A percentile compares a stretch with the other conserved stretches of the same genome.
These are phyloP conservation scores for Afroboletus lepidellus DNA, from an alignment of 1,284 basidiomycete species.

Conservation along the genomic window DNA sequence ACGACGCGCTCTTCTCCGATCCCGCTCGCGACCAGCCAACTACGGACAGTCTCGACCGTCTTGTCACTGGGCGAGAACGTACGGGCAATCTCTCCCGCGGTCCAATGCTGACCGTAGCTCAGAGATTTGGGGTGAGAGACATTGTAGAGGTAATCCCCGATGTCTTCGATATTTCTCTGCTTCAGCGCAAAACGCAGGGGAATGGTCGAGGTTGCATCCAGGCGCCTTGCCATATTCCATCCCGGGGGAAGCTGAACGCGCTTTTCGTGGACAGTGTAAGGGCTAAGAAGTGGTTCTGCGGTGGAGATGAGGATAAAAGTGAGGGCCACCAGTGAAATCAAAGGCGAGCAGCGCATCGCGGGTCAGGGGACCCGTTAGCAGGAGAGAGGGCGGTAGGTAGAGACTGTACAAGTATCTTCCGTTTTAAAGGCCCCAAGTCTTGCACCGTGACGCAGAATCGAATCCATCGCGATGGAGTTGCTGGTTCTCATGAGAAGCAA, in stretches of 20 bases:
- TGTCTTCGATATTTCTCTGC: constrained; percentile 40
- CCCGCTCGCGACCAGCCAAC: constrained; percentile 41
- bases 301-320: too few relatives aligned
- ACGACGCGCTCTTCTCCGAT: too few relatives aligned
- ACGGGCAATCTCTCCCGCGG: constrained; percentile 36
- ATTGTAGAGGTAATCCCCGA: constrained; percentile 41
- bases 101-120: constrained; percentile 50
- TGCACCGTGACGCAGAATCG: too few relatives aligned
- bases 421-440: too few relatives aligned
- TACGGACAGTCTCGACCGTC: constrained; percentile 37
- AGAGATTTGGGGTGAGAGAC: constrained; percentile 45
- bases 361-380: too few relatives aligned
- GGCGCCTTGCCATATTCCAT: constrained; percentile 35
- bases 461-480: too few relatives aligned
- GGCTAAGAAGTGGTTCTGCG: too few relatives aligned
- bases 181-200: constrained; percentile 44
- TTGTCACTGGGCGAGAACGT: constrained; percentile 43
- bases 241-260: constrained; percentile 35
- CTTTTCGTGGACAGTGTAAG: constrained; percentile 38
- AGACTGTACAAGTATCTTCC: too few relatives aligned
- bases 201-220: constrained; percentile 34
- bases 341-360: too few relatives aligned
- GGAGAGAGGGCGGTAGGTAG: too few relatives aligned
- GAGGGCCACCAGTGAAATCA: too few relatives aligned
- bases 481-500: too few relatives aligned